Evolutionary conservation across 1,284 basidiomycete genomes (phyloP), one percentile per base, ranked within the genome.

Genomic region (Anthracocystis walkeri): DNA sequence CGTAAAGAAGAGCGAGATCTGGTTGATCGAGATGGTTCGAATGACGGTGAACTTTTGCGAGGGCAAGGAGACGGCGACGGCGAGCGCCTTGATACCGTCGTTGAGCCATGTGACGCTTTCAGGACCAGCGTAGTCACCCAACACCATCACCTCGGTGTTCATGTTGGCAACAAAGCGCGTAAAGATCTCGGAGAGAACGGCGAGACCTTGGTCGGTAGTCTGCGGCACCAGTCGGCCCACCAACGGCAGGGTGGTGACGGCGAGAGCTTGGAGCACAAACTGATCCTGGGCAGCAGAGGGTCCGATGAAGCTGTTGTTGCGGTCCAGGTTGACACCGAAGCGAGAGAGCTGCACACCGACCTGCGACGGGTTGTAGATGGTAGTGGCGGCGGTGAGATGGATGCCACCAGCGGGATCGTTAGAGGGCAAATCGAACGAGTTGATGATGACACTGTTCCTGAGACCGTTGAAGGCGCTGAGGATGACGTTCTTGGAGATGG

Each of bases 321-420:
- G 88, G 72, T 87, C 90, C 12, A 90, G 90, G 61, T 89, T 87
- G 84, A 92, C 92, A 7, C 88, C 88, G 65, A 93, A 88, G 4
- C 88, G 88, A 61, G 88, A 89, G 12, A 92, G 87, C 68, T 89
- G 86, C 12, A 93, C 89, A 58, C 92, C 92, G 48, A 93, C 90
- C 88, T 92, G 91, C 4, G 92, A 90, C 23, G 92, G 92, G 79
- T 92, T 93, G 14, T 87, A 86, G 27, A 90, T 87, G 18, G 88
- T 89, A 1, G 91, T 89, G 55, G 90, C 86, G 12, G 92, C 86
- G 0, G 90, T 91, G 50, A 93, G 86, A 67, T 89, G 89, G 65
- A 93, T 90, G 44, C 92, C 92, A n/a, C 92, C 92, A 3, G 88
- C 89, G 2, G 91, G 90, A 75, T 92, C 91, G 80, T 93, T 89